These are phyloP conservation scores for Eragrostis nindensis DNA, from an alignment of 176 grass and related monocot species.

Conservation along the genomic window DNA sequence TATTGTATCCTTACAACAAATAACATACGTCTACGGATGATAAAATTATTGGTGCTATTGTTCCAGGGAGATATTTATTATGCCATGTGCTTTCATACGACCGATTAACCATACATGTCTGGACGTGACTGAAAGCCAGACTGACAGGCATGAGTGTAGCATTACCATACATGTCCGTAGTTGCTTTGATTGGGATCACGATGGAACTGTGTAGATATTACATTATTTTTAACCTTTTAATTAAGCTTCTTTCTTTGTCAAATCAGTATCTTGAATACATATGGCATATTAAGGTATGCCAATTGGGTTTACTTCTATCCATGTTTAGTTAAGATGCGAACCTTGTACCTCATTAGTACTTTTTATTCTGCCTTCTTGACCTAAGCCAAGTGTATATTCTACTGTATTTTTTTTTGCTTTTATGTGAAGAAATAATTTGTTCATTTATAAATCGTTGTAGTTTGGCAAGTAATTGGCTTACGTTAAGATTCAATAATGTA, in stretches of 20 bases:
- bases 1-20: neutral
- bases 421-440: neutral
- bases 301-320: neutral
- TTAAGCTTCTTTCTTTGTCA: neutral
- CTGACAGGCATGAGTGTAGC: neutral
- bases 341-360: neutral
- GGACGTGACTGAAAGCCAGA: neutral
- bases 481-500: neutral
- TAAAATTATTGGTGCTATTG: neutral
- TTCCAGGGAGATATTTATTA: neutral
- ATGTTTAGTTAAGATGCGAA: neutral
- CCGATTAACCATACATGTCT: neutral
- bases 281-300: neutral
- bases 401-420: neutral
- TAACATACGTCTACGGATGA: neutral
- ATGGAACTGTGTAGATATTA: neutral
- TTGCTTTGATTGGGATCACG: neutral
- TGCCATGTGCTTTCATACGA: neutral
- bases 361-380: too few relatives aligned
- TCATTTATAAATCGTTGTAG: neutral
- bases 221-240: neutral
- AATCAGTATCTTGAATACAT: neutral
- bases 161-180: neutral
- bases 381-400: neutral
- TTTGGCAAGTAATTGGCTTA: neutral